phyloP scores from a whole-genome alignment of 176 grass and related monocot species.

The Cenchrus fungigraminus region DNA sequence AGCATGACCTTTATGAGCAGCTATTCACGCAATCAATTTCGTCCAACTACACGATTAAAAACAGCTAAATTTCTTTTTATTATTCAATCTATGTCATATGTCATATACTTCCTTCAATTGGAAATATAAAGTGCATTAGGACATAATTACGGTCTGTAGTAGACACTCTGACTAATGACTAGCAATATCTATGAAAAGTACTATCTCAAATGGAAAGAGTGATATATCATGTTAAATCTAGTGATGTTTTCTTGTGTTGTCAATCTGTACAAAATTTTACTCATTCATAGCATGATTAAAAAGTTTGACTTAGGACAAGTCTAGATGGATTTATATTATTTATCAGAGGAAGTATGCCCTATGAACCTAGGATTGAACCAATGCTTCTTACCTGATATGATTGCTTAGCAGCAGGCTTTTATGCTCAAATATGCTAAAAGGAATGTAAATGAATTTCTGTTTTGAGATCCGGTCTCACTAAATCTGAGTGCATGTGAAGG shows the following conservation, averaged over 20 bases:
- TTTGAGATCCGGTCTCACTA: too few species aligned
- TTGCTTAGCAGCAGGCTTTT: neutral
- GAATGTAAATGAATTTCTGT: too few species aligned
- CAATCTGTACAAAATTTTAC: neutral
- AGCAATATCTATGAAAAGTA: neutral
- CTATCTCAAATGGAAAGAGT: neutral
- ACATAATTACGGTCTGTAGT: neutral
- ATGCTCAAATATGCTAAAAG: too few species aligned
- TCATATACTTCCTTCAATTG: neutral
- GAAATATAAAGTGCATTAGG: neutral
- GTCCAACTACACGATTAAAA: neutral
- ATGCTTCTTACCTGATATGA: slow-evolving; percentile 10
- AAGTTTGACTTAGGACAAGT: neutral
- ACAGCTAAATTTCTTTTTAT: slow-evolving; percentile 1
- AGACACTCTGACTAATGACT: too few species aligned
- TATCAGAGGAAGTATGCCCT: neutral
- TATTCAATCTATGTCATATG: neutral
- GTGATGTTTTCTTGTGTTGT: neutral
- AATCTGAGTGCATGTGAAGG: too few species aligned
- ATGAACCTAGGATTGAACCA: neutral
- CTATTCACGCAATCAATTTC: neutral
- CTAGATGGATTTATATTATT: neutral
- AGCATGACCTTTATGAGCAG: neutral
- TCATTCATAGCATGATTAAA: neutral
- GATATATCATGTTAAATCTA: neutral